These are phyloP conservation scores for Tulasnella sp. DNA, from an alignment of 768 basidiomycete genomes.

Conservation along the genomic window DNA sequence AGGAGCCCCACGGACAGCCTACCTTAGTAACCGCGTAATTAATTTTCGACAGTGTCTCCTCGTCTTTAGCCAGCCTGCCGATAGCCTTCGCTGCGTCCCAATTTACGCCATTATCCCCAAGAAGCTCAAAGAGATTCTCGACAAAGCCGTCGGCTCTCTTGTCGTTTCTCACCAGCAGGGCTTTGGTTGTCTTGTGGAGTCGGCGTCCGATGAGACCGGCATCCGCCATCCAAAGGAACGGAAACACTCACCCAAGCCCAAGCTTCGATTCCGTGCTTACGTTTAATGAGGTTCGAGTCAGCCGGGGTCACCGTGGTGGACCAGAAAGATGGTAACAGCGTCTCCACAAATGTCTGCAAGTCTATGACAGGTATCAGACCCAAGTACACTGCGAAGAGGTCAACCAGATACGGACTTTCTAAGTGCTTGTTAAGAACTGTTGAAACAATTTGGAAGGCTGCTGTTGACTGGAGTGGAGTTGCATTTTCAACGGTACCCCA, in stretches of 20 bases:
- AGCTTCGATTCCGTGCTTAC: slow-evolving; percentile 45
- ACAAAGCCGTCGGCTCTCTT: slow-evolving; percentile 47
- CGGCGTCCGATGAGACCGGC: background rate
- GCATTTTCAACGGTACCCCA: slow-evolving; percentile 44
- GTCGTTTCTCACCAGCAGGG: slow-evolving; percentile 68
- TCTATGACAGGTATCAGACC: background rate
- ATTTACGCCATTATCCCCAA: slow-evolving; percentile 55
- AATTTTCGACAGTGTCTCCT: slow-evolving; percentile 61
- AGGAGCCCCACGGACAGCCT: slow-evolving; percentile 32
- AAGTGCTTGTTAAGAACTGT: slow-evolving; percentile 72
- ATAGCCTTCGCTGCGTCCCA: slow-evolving; percentile 71
- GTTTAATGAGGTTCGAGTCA: slow-evolving; percentile 31
- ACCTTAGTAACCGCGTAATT: slow-evolving; percentile 77
- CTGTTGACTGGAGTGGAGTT: slow-evolving; percentile 25
- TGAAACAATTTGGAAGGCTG: slow-evolving; percentile 38
- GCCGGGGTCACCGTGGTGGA: slow-evolving; percentile 34
- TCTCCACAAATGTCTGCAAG: slow-evolving; percentile 16
- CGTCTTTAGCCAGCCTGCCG: slow-evolving; percentile 54
- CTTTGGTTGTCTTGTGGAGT: slow-evolving; percentile 58
- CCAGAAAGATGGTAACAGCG: slow-evolving; percentile 44
- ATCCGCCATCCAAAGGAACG: background rate
- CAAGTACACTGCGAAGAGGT: background rate
- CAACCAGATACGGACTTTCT: slow-evolving; percentile 40
- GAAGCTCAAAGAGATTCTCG: slow-evolving; percentile 58
- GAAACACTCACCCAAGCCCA: slow-evolving; percentile 59